Evolutionary conservation across 23 red algal species (phyloP).

Genomic region (Gracilaria gracilis): DNA sequence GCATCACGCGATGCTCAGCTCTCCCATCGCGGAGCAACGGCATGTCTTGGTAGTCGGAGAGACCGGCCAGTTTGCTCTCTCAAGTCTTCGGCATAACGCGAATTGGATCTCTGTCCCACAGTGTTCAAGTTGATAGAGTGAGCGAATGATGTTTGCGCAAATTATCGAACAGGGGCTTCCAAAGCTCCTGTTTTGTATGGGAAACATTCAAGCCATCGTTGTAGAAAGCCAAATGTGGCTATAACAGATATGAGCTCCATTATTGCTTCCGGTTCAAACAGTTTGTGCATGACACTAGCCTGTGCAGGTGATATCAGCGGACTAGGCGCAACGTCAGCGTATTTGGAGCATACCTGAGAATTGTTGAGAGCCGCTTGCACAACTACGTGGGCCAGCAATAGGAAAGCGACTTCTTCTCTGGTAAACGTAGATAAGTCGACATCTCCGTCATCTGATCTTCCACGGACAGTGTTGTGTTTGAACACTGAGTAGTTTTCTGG

Average conservation of each 20-base stretch:
- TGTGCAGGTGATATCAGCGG: conserved; percentile 25
- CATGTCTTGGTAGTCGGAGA: conserved; percentile 60
- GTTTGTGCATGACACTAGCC: conserved; percentile 27
- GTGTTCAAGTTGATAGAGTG: conserved; percentile 33
- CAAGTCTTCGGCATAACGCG: too few species aligned
- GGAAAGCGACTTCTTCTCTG: conserved; percentile 52
- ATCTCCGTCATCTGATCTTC: neutral
- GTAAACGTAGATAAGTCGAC: conserved; percentile 24
- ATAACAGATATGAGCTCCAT: conserved; percentile 58
- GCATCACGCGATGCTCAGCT: neutral
- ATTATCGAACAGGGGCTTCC: conserved; percentile 53
- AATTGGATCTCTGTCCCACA: conserved; percentile 54
- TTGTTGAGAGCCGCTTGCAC: too few species aligned
- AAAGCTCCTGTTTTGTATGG: conserved; percentile 53
- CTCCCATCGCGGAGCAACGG: conserved; percentile 31
- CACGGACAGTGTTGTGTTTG: neutral
- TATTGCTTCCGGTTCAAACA: conserved; percentile 51
- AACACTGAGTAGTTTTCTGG: neutral
- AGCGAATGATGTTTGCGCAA: conserved; percentile 52
- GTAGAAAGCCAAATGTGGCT: too few species aligned
- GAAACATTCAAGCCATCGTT: too few species aligned
- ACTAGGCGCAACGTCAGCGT: conserved; percentile 28
- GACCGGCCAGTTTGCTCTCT: conserved; percentile 35
- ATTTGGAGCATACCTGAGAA: conserved; percentile 20
- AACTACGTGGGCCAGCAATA: conserved; percentile 58